These are phyloP conservation scores for Thyridium curvatum DNA, from an alignment of 2,329 filamentous ascomycete genomes.

Conservation along the genomic window DNA sequence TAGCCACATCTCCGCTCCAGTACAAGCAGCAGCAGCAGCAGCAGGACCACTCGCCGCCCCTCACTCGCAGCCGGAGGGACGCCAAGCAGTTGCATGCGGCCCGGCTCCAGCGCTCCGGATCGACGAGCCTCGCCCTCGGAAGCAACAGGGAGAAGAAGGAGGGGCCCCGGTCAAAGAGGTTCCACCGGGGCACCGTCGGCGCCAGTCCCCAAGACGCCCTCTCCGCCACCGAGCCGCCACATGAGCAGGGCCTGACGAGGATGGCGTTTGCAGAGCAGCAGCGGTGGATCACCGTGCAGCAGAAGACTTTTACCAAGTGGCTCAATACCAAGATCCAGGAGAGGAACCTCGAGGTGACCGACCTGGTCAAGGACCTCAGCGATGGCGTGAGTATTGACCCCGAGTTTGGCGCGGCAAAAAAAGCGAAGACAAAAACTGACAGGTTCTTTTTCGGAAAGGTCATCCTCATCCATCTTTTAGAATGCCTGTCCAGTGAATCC, in stretches of 20 bases:
- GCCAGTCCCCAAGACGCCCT: constrained; percentile 33
- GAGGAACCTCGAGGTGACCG: constrained; percentile 73
- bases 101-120: constrained; percentile 37
- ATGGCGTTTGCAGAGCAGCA: constrained; percentile 62
- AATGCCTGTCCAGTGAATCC: constrained; percentile 90
- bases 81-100: constrained; percentile 44
- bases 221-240: constrained; percentile 37
- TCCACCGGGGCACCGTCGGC: constrained; percentile 25
- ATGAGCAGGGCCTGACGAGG: constrained; percentile 45
- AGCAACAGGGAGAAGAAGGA: constrained; percentile 17
- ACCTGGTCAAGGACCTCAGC: constrained; percentile 83
- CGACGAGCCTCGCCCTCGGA: constrained; percentile 25
- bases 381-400: constrained; percentile 67
- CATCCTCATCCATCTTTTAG: constrained; percentile 91
- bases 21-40: constrained; percentile 7
- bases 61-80: constrained; percentile 33
- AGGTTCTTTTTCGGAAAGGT: constrained; percentile 48
- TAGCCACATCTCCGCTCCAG: not conserved
- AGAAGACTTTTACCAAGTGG: constrained; percentile 99
- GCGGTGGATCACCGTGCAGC: constrained; percentile 74
- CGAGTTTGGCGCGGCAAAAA: not conserved
- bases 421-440: constrained; percentile 4
- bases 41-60: constrained; percentile 13
- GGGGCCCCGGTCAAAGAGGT: constrained; percentile 18
- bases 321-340: constrained; percentile 89